Evolutionary conservation across 169 alveolate species (phyloP).

Genomic region (Eimeria acervulina): DNA sequence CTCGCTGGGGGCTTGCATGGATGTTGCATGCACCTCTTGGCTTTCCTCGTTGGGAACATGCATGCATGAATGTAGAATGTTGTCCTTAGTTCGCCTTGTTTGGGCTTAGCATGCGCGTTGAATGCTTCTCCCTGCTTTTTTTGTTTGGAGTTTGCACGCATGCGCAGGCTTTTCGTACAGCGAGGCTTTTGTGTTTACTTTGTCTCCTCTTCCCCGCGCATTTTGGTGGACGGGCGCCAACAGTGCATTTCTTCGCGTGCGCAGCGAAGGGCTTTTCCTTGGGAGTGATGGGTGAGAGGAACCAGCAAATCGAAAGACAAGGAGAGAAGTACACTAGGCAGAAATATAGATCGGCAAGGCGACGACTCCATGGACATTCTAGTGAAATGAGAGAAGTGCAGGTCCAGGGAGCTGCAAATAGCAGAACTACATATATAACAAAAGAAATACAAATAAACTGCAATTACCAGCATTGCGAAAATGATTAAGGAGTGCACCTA

Average conservation of each 20-base stretch:
- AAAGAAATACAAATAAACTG: neutral
- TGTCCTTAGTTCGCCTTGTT: neutral
- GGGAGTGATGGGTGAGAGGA: conserved; percentile 61
- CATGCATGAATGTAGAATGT: neutral
- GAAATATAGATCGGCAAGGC: neutral
- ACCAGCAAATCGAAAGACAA: neutral
- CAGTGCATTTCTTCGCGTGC: conserved; percentile 22
- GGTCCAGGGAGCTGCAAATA: neutral
- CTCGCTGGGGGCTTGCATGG: too few species aligned
- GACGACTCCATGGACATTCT: neutral
- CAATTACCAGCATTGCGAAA: neutral
- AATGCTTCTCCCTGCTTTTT: neutral
- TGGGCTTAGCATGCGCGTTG: neutral
- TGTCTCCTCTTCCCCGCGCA: conserved; percentile 54
- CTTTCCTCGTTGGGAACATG: neutral
- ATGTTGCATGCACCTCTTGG: neutral
- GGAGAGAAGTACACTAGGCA: neutral
- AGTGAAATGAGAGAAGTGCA: neutral
- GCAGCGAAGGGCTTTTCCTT: conserved; percentile 16
- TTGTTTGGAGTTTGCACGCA: neutral
- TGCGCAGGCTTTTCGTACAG: conserved; percentile 42
- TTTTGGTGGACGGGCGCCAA: conserved; percentile 82
- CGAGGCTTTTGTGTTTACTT: conserved; percentile 65
- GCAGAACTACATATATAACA: neutral
- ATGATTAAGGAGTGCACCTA: neutral